Conservation (phyloP, 371 early-diverging fungal species). For the Synchytrium microbalum region DNA sequence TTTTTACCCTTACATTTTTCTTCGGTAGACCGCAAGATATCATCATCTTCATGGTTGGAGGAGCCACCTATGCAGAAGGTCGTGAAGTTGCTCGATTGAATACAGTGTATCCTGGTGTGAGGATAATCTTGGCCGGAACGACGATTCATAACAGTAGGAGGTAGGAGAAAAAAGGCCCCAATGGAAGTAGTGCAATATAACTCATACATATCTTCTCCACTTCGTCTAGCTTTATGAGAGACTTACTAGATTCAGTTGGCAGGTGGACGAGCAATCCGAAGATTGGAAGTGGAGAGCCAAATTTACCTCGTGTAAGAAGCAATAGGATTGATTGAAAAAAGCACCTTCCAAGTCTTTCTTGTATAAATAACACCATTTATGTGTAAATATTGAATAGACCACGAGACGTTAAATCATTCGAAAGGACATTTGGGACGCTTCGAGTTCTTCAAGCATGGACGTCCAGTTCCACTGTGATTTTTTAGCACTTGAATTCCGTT, state of each 20-base stretch:
- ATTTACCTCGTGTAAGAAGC: not conserved
- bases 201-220: no score
- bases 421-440: no score
- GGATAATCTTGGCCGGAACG: conserved; percentile 85
- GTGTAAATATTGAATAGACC: no score
- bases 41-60: conserved; percentile 89
- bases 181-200: no score
- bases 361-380: no score
- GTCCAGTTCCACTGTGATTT: no score
- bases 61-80: conserved; percentile 88
- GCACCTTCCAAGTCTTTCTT: no score
- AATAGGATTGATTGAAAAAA: not conserved
- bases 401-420: no score
- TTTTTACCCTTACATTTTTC: conserved; percentile 7
- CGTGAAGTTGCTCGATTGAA: conserved; percentile 72
- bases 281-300: not conserved
- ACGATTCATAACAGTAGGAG: conserved; percentile 60
- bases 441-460: no score
- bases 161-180: conserved; percentile 11
- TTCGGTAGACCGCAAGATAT: conserved; percentile 77
- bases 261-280: not conserved
- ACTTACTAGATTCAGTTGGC: not conserved
- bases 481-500: no score
- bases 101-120: conserved; percentile 58
- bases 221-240: not conserved